A percentile compares a stretch with the other conserved stretches of the same genome.
Conservation (phyloP, 1,139 yeast species). For the Pichia inconspicua region DNA sequence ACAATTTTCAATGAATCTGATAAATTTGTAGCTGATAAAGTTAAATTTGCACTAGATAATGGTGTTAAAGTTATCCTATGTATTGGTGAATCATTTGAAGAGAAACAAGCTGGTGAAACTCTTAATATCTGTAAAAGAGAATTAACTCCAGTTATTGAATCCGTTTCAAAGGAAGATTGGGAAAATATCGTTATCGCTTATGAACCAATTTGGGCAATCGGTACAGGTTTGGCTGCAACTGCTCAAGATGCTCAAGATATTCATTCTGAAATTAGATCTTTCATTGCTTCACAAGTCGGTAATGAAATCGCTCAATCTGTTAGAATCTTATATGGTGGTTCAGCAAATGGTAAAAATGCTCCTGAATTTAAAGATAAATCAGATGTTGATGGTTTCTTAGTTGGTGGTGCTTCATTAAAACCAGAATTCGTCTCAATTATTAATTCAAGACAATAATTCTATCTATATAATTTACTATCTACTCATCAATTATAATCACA, state of each 20-base stretch:
- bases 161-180: slow-evolving; percentile 71
- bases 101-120: slow-evolving; percentile 84
- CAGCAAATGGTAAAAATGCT: slow-evolving; percentile 95
- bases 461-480: background rate
- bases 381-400: slow-evolving; percentile 97
- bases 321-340: slow-evolving; percentile 97
- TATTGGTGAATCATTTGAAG: slow-evolving; percentile 95
- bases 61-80: slow-evolving; percentile 89
- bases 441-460: slow-evolving; percentile 56
- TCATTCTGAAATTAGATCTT: slow-evolving; percentile 82
- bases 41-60: slow-evolving; percentile 83
- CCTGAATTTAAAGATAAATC: slow-evolving; percentile 81
- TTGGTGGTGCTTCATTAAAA: slow-evolving; percentile 98
- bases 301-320: slow-evolving; percentile 60
- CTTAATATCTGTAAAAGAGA: slow-evolving; percentile 83
- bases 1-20: slow-evolving; percentile 84
- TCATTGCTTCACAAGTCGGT: slow-evolving; percentile 72
- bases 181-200: slow-evolving; percentile 88
- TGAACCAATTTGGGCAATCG: slow-evolving; percentile 99
- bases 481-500: background rate
- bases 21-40: slow-evolving; percentile 89
- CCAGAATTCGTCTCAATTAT: slow-evolving; percentile 95
- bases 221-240: slow-evolving; percentile 98
- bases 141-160: slow-evolving; percentile 78
- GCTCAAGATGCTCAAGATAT: slow-evolving; percentile 96